Base-by-base conservation (phyloP, 495 filamentous ascomycete genomes). In the Bombardia bombarda region DNA sequence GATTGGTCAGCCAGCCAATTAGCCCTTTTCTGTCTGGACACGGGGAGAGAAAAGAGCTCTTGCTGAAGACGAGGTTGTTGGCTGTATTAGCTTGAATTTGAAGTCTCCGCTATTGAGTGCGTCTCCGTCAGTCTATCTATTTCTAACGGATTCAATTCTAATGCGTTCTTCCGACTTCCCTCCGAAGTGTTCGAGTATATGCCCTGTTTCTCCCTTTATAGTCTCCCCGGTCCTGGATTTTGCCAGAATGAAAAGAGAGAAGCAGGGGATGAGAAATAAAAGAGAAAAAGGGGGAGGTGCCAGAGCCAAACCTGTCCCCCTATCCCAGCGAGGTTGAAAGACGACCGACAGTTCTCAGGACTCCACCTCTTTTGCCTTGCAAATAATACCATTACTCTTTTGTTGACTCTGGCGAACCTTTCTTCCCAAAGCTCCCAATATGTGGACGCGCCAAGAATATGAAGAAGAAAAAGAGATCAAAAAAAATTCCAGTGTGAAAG, bases 101-200 rank as follows among this genome's bases (percentile, higher is more conserved):
- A 46, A 23, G 38, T 40, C 42, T 46, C 21, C 25, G 13, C 20
- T 17, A 20, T 30, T 31, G 17, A 43, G 33, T 24, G 36, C 21
- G 32, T 48, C 48, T 33, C 51, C 43, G 43, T 52, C 49, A 43
- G 41, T 60, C 53, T 59, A 58, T 58, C 52, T 53, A 52, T 31
- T 21, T 56, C 50, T 56, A 56, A 44, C 50, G 46, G 47, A 45
- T 38, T 18, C 47, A 28, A 30, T 28, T 59, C 50, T 56, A 53
- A 42, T 49, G 44, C 32, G 28, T 23, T 42, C 22, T 44, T 24
- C 39, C n/a, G n/a, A n/a, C n/a, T n/a, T n/a, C n/a, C n/a, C n/a
- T n/a, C n/a, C n/a, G n/a, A n/a, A n/a, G n/a, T n/a, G n/a, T n/a
- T n/a, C n/a, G n/a, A n/a, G n/a, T n/a, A n/a, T n/a, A n/a, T 19